Evolutionary conservation across 345 rosid species (phyloP).

Genomic region (Eutrema heterophyllum): DNA sequence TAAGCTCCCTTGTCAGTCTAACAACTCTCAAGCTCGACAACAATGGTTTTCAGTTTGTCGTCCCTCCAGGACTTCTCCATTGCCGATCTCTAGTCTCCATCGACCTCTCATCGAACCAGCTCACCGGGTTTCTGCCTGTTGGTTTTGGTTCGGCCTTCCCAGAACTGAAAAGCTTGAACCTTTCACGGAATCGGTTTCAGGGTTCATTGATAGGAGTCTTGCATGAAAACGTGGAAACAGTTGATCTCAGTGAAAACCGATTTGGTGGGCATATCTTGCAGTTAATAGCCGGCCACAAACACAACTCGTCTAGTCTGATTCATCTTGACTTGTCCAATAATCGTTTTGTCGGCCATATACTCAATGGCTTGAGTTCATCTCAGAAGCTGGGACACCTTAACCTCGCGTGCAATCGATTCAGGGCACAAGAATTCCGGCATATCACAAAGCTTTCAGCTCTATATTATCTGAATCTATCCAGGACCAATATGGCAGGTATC

Average conservation of each 20-base stretch:
- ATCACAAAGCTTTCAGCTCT: constrained; percentile 42
- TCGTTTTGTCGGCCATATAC: constrained; percentile 66
- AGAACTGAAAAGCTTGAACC: constrained; percentile 53
- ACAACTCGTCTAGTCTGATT: constrained; percentile 52
- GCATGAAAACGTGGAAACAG: constrained; percentile 43
- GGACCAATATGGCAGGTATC: constrained; percentile 46
- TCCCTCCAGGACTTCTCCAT: constrained; percentile 54
- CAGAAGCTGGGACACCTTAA: constrained; percentile 60
- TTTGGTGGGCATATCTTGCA: constrained; percentile 75
- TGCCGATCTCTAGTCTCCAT: constrained; percentile 53
- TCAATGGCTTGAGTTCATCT: constrained; percentile 43
- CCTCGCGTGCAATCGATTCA: constrained; percentile 75
- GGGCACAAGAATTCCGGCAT: constrained; percentile 48
- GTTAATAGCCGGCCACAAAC: constrained; percentile 55
- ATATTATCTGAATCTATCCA: constrained; percentile 70
- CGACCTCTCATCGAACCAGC: constrained; percentile 71
- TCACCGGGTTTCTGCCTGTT: constrained; percentile 58
- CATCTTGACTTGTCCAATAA: constrained; percentile 82
- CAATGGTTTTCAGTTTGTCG: constrained; percentile 51
- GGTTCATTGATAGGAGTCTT: constrained; percentile 61
- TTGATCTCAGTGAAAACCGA: constrained; percentile 78
- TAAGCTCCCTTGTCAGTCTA: constrained; percentile 49
- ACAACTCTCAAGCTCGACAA: constrained; percentile 50
- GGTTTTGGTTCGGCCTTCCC: constrained; percentile 71
- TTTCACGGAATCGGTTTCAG: constrained; percentile 61